phyloP scores from a whole-genome alignment of 1,139 yeast genomes.

The Scheffersomyces illinoinensis region DNA sequence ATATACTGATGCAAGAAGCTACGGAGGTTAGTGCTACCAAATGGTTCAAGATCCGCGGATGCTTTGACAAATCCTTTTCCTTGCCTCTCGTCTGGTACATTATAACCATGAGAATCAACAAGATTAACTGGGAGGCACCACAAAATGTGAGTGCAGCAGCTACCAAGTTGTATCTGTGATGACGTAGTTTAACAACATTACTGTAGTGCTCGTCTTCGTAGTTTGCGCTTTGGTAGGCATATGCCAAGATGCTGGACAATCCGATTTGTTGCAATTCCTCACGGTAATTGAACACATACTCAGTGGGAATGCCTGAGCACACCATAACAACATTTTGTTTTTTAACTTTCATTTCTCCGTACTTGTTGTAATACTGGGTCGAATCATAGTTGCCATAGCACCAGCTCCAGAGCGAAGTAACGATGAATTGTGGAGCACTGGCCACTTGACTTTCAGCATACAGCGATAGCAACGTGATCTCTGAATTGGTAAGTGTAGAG shows the following conservation, averaged over 20 bases:
- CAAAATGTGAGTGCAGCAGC: constrained; percentile 27
- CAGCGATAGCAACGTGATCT: constrained; percentile 44
- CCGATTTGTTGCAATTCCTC: constrained; percentile 39
- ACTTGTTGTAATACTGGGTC: constrained; percentile 13
- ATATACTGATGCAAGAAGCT: constrained; percentile 29
- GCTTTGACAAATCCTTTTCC: constrained; percentile 26
- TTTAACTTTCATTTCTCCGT: constrained; percentile 13
- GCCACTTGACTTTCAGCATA: constrained; percentile 52
- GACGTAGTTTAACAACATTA: constrained; percentile 18
- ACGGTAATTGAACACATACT: constrained; percentile 47
- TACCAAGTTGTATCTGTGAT: constrained; percentile 18
- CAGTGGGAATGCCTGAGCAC: constrained; percentile 17
- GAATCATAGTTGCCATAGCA: constrained; percentile 47
- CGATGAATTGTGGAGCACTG: constrained; percentile 51
- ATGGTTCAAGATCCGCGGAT: constrained; percentile 33
- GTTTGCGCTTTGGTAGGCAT: constrained; percentile 35
- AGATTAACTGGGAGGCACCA: constrained; percentile 23
- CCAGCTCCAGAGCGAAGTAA: constrained; percentile 44
- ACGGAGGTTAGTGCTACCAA: constrained; percentile 33
- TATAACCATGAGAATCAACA: constrained; percentile 30
- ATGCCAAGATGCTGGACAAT: constrained; percentile 46
- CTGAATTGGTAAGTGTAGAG: constrained; percentile 49
- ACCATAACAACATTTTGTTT: constrained; percentile 19
- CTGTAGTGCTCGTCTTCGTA: constrained; percentile 21
- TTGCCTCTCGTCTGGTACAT: constrained; percentile 37